phyloP scores from a whole-genome alignment of 2,329 filamentous ascomycete species.

The Paracoccidioides brasiliensis region DNA sequence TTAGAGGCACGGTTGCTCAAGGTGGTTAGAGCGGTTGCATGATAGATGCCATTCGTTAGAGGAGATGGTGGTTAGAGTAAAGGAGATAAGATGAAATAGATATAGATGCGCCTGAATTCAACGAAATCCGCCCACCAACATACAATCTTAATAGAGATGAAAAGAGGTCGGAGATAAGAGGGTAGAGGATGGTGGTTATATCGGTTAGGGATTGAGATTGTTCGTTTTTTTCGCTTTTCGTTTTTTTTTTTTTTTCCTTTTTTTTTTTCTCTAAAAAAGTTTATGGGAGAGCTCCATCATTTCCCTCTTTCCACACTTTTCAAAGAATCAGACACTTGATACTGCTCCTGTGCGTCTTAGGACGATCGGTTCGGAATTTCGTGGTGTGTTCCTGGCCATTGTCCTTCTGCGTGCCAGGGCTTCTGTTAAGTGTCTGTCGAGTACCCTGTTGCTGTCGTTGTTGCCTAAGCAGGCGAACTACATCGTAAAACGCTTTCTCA shows the following conservation, averaged over 20 bases:
- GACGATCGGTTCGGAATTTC: constrained; percentile 27
- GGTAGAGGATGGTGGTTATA: too few species aligned
- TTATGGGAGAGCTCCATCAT: not conserved
- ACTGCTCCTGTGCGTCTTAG: constrained; percentile 23
- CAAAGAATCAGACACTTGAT: constrained; percentile 28
- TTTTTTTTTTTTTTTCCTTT: not conserved
- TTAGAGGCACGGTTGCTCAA: too few species aligned
- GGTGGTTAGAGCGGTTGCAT: too few species aligned
- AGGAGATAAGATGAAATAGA: not conserved
- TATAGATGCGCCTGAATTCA: not conserved
- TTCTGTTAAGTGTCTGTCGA: constrained; percentile 24
- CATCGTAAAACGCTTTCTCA: constrained; percentile 96
- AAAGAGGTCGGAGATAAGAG: too few species aligned
- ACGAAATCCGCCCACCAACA: not conserved
- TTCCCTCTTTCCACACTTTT: constrained; percentile 6
- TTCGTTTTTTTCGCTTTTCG: not conserved
- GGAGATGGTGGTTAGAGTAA: not conserved
- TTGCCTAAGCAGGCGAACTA: constrained; percentile 76
- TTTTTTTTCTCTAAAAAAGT: not conserved
- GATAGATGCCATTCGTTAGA: not conserved
- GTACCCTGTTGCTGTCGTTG: constrained; percentile 49
- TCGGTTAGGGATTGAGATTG: not conserved
- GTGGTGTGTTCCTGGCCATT: constrained; percentile 28
- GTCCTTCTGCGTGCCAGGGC: constrained; percentile 26
- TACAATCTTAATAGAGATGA: too few species aligned